A percentile compares a stretch with the other conserved stretches of the same genome.
Evolutionary conservation across 495 filamentous ascomycete species (phyloP).

Genomic region (Thozetella sp.): DNA sequence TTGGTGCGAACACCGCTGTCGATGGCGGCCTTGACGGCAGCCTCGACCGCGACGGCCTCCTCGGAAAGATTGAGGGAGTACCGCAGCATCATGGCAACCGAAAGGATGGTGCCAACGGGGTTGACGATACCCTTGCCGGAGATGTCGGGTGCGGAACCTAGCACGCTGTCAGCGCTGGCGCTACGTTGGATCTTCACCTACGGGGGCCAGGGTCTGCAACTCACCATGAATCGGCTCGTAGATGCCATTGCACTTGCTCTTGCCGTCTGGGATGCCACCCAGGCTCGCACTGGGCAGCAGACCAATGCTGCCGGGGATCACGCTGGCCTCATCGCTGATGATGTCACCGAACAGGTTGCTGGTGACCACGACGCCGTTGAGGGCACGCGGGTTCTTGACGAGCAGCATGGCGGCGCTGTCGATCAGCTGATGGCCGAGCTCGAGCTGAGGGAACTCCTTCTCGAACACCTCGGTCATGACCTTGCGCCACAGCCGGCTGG

Average conservation of each 20-base stretch:
- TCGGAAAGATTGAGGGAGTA: conserved; percentile 80
- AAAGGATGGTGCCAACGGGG: conserved; percentile 81
- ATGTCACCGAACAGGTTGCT: conserved; percentile 98
- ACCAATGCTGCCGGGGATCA: conserved; percentile 91
- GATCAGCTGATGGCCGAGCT: conserved; percentile 88
- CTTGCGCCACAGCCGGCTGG: conserved; percentile 87
- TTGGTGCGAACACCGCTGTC: conserved; percentile 73
- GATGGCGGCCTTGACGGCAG: conserved; percentile 76
- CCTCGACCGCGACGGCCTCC: conserved; percentile 75
- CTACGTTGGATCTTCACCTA: no score
- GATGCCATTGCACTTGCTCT: conserved; percentile 77
- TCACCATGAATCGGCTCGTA: conserved; percentile 98
- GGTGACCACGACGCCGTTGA: conserved; percentile 93
- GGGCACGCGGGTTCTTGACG: conserved; percentile 88
- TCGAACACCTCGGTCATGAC: conserved; percentile 78
- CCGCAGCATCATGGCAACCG: conserved; percentile 88
- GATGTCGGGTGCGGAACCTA: conserved; percentile 74
- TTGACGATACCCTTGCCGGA: conserved; percentile 88
- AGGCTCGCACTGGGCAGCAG: conserved; percentile 88
- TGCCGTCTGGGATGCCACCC: conserved; percentile 81
- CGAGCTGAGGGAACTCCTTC: conserved; percentile 87
- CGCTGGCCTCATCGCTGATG: conserved; percentile 93
- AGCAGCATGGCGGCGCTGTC: conserved; percentile 97
- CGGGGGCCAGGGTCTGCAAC: conserved; percentile 11
- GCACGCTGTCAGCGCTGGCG: background rate